These are phyloP conservation scores for Pythium myriotylum DNA, from an alignment of 352 stramenopile genomes.

Conservation along the genomic window DNA sequence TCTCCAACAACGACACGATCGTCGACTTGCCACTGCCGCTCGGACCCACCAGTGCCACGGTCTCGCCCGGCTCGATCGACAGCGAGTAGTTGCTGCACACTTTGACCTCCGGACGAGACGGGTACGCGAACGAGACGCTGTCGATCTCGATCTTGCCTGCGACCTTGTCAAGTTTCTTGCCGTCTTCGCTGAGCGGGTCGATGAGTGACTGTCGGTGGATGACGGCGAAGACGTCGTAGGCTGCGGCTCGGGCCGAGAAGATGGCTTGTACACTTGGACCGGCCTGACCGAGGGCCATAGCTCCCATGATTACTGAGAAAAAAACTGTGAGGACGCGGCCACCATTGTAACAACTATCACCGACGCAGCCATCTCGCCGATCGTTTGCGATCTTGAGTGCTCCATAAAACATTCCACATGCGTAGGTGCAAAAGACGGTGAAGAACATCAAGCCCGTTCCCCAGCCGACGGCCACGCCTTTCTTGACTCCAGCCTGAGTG, in stretches of 20 bases:
- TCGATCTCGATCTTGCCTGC: too few species aligned
- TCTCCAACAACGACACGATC: too few species aligned
- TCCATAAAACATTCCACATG: slow-evolving; percentile 77
- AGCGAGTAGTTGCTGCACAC: too few species aligned
- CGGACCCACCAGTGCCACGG: too few species aligned
- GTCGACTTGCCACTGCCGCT: too few species aligned
- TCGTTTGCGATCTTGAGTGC: slow-evolving; percentile 68
- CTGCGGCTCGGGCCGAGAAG: slow-evolving; percentile 52
- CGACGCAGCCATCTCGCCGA: slow-evolving; percentile 44
- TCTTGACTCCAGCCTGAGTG: slow-evolving; percentile 50
- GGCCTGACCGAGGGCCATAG: slow-evolving; percentile 74
- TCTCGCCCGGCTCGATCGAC: too few species aligned
- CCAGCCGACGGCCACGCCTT: slow-evolving; percentile 52
- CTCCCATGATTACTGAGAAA: slow-evolving; percentile 70
- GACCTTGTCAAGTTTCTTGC: slow-evolving; percentile 31
- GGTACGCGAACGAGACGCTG: too few species aligned
- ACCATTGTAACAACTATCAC: slow-evolving; percentile 57
- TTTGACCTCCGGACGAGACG: too few species aligned
- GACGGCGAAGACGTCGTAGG: slow-evolving; percentile 68
- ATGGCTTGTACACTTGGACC: slow-evolving; percentile 65
- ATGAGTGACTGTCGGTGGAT: slow-evolving; percentile 66
- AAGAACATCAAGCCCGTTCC: slow-evolving; percentile 76
- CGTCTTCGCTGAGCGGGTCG: slow-evolving; percentile 41
- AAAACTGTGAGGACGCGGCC: slow-evolving; percentile 77
- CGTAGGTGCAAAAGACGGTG: slow-evolving; percentile 72